Evolutionary conservation across 768 basidiomycete genomes (phyloP), one percentile per base, ranked within the genome.

Genomic region (Piloderma croceum): DNA sequence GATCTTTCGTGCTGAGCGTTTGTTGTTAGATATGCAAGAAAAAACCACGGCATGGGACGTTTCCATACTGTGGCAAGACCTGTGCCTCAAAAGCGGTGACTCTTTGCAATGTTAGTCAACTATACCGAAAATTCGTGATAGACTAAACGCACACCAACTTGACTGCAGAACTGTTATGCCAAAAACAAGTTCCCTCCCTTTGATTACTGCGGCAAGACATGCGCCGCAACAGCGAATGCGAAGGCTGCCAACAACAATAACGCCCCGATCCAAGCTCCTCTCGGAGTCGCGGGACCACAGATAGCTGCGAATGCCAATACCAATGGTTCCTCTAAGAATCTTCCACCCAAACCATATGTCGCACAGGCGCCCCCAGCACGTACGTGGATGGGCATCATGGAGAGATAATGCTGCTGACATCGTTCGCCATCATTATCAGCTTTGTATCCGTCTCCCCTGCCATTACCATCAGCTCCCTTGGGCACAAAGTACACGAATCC

Each of bases 191-290:
- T 71, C 50, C 71, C 68, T 47, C 69, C 64, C 46, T 75, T 76
- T 48, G 72, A 76, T 37, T 83, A 70, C 49, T 83, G 81, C 43
- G 76, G 81, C 40, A 77, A 79, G 67, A 76, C 71, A 39, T 82
- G 81, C 49, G 79, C 78, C 13, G 56, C 68, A 12, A 44, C 67
- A 36, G 79, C 78, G 17, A 60, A 58, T 22, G 51, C 60, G 9
- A 39, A 49, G n/a, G 32, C 34, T 24, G 18, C 9, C 7, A 29
- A 32, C 12, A 31, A n/a, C 20, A 43, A 15, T 17, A 29, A 22
- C 24, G 27, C 27, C n/a, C n/a, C n/a, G n/a, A n/a, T n/a, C n/a
- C n/a, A n/a, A 29, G 10, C 27, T 29, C 10, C 27, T 29, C 10
- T 29, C 15, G 27, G 27, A 9, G 27, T 15, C 15, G 15, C 27